phyloP scores from a whole-genome alignment of 805 yeast species.

The Wickerhamiella kurtzmanii region DNA sequence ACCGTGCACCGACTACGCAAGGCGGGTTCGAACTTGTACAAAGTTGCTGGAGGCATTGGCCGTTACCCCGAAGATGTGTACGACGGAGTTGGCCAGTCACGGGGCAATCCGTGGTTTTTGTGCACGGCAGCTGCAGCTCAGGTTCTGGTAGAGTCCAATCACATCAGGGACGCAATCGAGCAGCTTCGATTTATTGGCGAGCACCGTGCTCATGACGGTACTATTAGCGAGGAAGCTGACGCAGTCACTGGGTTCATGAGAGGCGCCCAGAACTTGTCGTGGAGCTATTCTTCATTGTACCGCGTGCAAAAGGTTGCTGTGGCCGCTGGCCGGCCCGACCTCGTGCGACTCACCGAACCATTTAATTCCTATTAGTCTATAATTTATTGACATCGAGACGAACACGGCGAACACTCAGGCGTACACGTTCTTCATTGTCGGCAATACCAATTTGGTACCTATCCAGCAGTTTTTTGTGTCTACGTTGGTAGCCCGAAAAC shows the following conservation, averaged over 20 bases:
- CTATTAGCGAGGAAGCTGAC: conserved; percentile 82
- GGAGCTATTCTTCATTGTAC: conserved; percentile 69
- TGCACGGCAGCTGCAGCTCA: conserved; percentile 28
- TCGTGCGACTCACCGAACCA: not conserved
- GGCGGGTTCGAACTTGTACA: conserved; percentile 64
- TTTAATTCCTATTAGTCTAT: not conserved
- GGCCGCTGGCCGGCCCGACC: not conserved
- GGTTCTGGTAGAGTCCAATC: conserved; percentile 3
- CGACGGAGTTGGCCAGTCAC: conserved; percentile 56
- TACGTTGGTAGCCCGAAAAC: conserved; percentile 59
- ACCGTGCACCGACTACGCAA: conserved; percentile 30
- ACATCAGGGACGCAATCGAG: conserved; percentile 2
- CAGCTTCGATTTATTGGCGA: conserved; percentile 28
- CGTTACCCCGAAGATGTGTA: conserved; percentile 88
- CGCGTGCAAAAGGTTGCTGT: not conserved
- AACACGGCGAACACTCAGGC: conserved; percentile 71
- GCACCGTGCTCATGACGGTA: conserved; percentile 44
- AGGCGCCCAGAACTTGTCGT: conserved; percentile 78
- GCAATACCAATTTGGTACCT: conserved; percentile 72
- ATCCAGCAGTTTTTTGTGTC: conserved; percentile 62
- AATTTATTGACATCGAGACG: conserved; percentile 30
- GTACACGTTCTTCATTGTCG: conserved; percentile 65
- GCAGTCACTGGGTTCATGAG: conserved; percentile 67
- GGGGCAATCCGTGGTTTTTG: conserved; percentile 92
- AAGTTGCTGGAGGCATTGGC: conserved; percentile 47